A percentile compares a stretch with the other conserved stretches of the same genome.
These are phyloP conservation scores for Fusarium goolgardi DNA, from an alignment of 2,329 filamentous ascomycete species.

Conservation along the genomic window DNA sequence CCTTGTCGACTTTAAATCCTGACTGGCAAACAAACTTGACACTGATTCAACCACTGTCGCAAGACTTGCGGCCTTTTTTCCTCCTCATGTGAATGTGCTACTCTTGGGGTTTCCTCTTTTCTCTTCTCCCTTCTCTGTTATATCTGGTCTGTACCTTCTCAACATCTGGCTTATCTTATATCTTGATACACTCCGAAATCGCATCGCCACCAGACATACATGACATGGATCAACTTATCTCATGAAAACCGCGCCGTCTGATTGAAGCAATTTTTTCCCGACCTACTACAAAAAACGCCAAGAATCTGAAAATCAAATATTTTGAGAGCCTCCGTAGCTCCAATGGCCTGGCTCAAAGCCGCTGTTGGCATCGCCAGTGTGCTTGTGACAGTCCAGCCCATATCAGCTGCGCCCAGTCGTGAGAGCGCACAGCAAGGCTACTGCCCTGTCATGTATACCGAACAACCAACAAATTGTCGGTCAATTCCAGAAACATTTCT, in stretches of 20 bases:
- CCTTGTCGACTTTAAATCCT: slow-evolving; percentile 27
- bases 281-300: neutral
- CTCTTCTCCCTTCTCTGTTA: neutral
- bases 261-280: neutral
- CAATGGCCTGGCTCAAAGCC: slow-evolving; percentile 34
- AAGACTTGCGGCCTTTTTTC: slow-evolving; percentile 11
- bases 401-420: slow-evolving; percentile 31
- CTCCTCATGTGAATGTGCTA: neutral
- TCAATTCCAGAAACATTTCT: slow-evolving; percentile 41
- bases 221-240: slow-evolving; percentile 33
- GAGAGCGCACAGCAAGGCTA: slow-evolving; percentile 26
- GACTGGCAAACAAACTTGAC: slow-evolving; percentile 31
- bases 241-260: slow-evolving; percentile 30
- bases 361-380: slow-evolving; percentile 29
- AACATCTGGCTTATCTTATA: slow-evolving; percentile 20
- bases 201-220: slow-evolving; percentile 25
- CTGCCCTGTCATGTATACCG: slow-evolving; percentile 42
- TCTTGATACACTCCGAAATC: slow-evolving; percentile 23
- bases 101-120: too few relatives aligned
- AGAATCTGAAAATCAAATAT: neutral
- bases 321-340: neutral
- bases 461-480: slow-evolving; percentile 34
- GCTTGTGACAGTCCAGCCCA: slow-evolving; percentile 4
- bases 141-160: neutral
- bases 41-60: slow-evolving; percentile 12